Evolutionary conservation across 1,139 yeast genomes (phyloP).

Genomic region (Ashbya aceris): DNA sequence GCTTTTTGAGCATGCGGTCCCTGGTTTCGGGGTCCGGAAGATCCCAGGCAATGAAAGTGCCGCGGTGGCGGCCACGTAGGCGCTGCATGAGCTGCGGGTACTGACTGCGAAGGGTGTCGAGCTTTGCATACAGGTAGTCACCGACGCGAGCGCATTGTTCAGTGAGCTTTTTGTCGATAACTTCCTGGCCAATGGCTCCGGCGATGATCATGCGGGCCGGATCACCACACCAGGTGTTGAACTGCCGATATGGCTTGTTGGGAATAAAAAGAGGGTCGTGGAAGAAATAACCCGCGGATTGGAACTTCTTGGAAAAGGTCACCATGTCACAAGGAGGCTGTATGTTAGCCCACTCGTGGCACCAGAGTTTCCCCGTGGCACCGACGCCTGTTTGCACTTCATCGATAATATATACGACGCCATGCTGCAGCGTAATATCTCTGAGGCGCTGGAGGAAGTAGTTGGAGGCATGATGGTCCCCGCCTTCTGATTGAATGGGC

Average conservation of each 20-base stretch:
- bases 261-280: constrained; percentile 54
- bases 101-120: constrained; percentile 36
- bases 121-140: constrained; percentile 43
- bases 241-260: constrained; percentile 59
- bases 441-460: constrained; percentile 57
- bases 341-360: constrained; percentile 62
- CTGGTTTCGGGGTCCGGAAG: constrained; percentile 40
- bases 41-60: constrained; percentile 73
- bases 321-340: constrained; percentile 62
- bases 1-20: constrained; percentile 40
- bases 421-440: constrained; percentile 50
- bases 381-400: constrained; percentile 75
- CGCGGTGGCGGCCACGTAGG: constrained; percentile 59
- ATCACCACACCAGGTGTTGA: constrained; percentile 82
- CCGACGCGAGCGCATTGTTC: constrained; percentile 48
- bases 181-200: constrained; percentile 53
- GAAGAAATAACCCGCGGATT: constrained; percentile 71
- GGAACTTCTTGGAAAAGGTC: constrained; percentile 69
- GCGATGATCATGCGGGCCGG: constrained; percentile 61
- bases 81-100: constrained; percentile 40
- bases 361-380: constrained; percentile 65
- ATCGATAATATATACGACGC: constrained; percentile 54
- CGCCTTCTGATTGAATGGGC: constrained; percentile 72
- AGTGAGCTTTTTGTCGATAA: constrained; percentile 43
- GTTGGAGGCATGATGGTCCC: constrained; percentile 57